A percentile compares a stretch with the other conserved stretches of the same genome.
Evolutionary conservation across 2,329 filamentous ascomycete species (phyloP).

Genomic region (Colletotrichum noveboracense): DNA sequence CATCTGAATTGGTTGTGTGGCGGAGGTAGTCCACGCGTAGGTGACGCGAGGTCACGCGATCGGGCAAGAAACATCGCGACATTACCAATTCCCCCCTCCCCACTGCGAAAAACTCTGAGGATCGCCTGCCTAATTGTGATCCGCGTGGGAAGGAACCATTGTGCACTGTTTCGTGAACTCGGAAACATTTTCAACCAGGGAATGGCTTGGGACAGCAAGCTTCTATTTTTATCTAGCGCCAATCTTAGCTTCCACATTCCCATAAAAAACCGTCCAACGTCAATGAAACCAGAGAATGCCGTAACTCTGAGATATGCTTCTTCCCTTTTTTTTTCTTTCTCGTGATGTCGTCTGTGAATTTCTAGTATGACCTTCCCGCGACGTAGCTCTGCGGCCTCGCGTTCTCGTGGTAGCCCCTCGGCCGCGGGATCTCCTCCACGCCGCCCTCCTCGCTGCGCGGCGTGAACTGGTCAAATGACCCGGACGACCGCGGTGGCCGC

Average conservation of each 20-base stretch:
- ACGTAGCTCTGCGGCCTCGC: slow-evolving; percentile 6
- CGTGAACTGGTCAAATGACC: slow-evolving; percentile 1
- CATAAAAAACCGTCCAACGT: background rate
- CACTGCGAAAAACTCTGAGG: too few species aligned
- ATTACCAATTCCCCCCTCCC: too few species aligned
- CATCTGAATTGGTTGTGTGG: too few species aligned
- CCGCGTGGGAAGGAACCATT: background rate
- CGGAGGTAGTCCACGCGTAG: too few species aligned
- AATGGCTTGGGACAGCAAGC: background rate
- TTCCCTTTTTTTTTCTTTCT: background rate
- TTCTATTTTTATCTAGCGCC: background rate
- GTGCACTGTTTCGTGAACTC: background rate
- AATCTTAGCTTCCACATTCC: background rate
- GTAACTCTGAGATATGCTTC: background rate
- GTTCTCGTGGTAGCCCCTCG: slow-evolving; percentile 1
- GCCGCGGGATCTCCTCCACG: background rate
- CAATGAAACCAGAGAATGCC: background rate
- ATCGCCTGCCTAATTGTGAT: background rate
- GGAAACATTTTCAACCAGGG: background rate
- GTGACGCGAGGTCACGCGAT: background rate
- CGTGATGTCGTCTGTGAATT: background rate
- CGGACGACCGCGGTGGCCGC: background rate
- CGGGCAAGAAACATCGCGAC: too few species aligned
- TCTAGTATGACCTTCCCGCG: slow-evolving; percentile 12
- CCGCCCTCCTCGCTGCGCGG: background rate